phyloP scores from a whole-genome alignment of 108 stramenopile species.

The Stephanodiscus triporus region DNA sequence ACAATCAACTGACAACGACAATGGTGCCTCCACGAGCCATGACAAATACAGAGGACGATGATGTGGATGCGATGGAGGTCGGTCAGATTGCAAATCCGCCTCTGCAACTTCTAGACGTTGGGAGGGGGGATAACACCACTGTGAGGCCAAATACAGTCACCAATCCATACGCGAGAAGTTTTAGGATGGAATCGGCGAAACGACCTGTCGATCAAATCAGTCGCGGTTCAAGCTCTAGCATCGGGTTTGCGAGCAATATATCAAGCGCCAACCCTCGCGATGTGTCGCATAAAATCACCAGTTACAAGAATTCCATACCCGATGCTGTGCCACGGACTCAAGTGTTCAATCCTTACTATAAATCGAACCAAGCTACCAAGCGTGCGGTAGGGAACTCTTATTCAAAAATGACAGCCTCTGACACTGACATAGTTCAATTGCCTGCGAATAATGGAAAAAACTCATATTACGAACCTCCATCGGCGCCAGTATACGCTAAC shows the following conservation, averaged over 20 bases:
- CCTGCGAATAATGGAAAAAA: background rate
- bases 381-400: conserved; percentile 23
- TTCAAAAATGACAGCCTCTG: conserved; percentile 1
- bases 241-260: background rate
- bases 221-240: background rate
- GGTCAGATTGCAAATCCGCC: no score
- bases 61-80: background rate
- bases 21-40: background rate
- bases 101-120: background rate
- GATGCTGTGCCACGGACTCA: conserved; percentile 11
- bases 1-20: background rate
- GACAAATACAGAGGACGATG: background rate
- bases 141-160: conserved; percentile 2
- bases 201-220: conserved; percentile 31
- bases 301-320: background rate
- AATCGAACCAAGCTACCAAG: conserved; percentile 7
- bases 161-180: conserved; percentile 20
- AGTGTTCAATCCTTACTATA: conserved; percentile 44
- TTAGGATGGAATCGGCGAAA: background rate
- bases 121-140: background rate
- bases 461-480: background rate
- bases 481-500: background rate
- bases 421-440: background rate
- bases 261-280: background rate
- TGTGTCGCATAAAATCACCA: background rate